Base-by-base conservation (phyloP, 2,329 filamentous ascomycete genomes). In the Pseudocercospora macadamiae region DNA sequence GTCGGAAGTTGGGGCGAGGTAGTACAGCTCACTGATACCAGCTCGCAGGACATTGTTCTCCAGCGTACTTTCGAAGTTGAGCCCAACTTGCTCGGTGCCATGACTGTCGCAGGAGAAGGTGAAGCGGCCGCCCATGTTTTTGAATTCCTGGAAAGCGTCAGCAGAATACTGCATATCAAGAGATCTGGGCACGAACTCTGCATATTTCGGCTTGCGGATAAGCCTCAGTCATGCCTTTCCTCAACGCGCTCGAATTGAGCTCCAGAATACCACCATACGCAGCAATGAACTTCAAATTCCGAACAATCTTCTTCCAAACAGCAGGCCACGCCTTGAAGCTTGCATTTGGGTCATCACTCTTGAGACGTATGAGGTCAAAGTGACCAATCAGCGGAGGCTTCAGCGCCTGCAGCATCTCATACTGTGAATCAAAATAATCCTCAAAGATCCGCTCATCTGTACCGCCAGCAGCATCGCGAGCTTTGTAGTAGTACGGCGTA, bases 61-160 rank as follows among this genome's bases (percentile, higher is more conserved):
- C 32, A 63, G 57, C 19, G 62, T 56, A 47, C 54, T 61, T 4
- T 74, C 71, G 77, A 95, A 97, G 72, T 96, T 93, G 51, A 91
- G 87, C n/a, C 87, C 91, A 4, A 99, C 83, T 72, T 99, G 93
- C 2, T 84, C 89, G 59, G 91, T 83, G 36, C 90, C 90, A 77
- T 99, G 95, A 73, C 92, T 96, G 76, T 99, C 95, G 74, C 99
- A 95, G 5, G 91, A 96, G 67, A 99, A 82, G 54, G 91, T 96
- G 75, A 97, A 96, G 60, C 84, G 85, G 21, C 95, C 93, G 21
- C 88, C 88, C 68, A 90, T 81, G 6, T 76, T 76, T 54, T 92
- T 71, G 79, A 91, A 96, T 72, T 86, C 85, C 88, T 90, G 62
- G 10, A 9, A 25, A 6, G 14, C 5, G 4, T 12, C 36, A 64